Conservation (phyloP, 2,329 filamentous ascomycete species). For the Cordyceps pruinosa region DNA sequence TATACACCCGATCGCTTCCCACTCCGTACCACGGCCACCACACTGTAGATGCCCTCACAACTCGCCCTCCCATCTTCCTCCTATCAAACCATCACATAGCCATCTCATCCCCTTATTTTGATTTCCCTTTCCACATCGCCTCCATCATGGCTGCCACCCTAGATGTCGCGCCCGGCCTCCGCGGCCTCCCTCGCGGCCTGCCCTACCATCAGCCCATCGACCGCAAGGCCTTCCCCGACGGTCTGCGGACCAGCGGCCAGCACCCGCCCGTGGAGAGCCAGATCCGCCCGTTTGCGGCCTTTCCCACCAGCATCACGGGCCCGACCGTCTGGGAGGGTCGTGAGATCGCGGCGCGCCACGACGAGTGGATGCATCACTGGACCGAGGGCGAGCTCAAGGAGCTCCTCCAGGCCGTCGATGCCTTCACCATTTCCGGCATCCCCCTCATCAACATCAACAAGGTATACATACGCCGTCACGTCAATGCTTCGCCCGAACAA, state of each 20-base stretch:
- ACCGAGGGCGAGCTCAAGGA: conserved; percentile 58
- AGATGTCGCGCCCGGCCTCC: conserved; percentile 8
- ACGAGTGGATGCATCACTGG: conserved; percentile 68
- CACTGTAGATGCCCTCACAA: conserved; percentile 5
- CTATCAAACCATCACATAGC: background rate
- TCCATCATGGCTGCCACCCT: background rate
- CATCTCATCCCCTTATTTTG: background rate
- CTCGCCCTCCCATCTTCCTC: background rate
- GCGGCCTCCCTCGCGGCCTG: conserved; percentile 8
- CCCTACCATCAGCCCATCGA: conserved; percentile 8
- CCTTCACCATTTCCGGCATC: conserved; percentile 58
- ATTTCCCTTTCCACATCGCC: background rate
- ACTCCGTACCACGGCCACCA: conserved; percentile 18
- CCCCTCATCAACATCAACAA: conserved; percentile 60
- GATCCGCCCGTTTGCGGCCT: conserved; percentile 60
- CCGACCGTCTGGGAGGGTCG: conserved; percentile 65
- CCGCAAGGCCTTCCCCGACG: conserved; percentile 35
- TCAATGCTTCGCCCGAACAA: too few species aligned
- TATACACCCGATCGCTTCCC: conserved; percentile 15
- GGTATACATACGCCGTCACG: conserved; percentile 9
- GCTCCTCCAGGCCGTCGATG: conserved; percentile 57
- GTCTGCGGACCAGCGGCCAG: conserved; percentile 57
- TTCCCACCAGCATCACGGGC: conserved; percentile 64
- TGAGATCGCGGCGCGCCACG: conserved; percentile 55
- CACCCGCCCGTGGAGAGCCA: conserved; percentile 60